A percentile compares a stretch with the other conserved stretches of the same genome.
Conservation (phyloP, 176 grass and related monocot species). For the Ensete glaucum region DNA sequence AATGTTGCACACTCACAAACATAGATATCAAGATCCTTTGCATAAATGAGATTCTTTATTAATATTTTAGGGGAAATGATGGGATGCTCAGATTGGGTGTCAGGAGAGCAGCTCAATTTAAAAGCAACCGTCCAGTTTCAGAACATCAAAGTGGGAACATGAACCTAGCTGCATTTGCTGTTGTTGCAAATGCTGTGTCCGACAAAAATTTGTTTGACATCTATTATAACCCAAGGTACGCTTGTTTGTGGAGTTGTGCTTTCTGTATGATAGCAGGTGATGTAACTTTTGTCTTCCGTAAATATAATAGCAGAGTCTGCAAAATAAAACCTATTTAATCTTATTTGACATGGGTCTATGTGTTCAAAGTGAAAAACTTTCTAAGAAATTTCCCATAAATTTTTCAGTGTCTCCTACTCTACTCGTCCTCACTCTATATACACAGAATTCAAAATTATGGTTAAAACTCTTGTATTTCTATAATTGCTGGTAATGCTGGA, state of each 20-base stretch:
- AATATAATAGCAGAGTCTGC: too few relatives aligned
- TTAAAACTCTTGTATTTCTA: too few relatives aligned
- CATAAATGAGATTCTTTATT: not conserved
- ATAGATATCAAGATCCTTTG: not conserved
- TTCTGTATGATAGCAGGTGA: not conserved
- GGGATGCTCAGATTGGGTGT: constrained; percentile 82
- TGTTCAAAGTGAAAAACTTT: too few relatives aligned
- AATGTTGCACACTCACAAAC: not conserved
- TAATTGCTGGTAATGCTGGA: too few relatives aligned
- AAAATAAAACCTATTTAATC: too few relatives aligned
- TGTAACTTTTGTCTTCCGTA: too few relatives aligned
- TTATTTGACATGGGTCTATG: too few relatives aligned
- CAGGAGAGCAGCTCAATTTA: constrained; percentile 74
- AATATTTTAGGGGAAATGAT: constrained; percentile 55
- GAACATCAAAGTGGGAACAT: constrained; percentile 22
- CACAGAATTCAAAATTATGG: too few relatives aligned
- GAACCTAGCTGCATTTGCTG: constrained; percentile 24
- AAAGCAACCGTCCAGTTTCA: constrained; percentile 25
- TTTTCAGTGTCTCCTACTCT: too few relatives aligned
- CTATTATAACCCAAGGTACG: constrained; percentile 77
- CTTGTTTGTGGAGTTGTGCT: constrained; percentile 3
- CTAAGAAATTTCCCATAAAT: too few relatives aligned
- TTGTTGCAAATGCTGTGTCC: constrained; percentile 42
- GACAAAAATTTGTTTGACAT: constrained; percentile 62
- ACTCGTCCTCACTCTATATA: too few relatives aligned